These are phyloP conservation scores for Geotrichum histeridarum DNA, from an alignment of 1,139 yeast species.

Conservation along the genomic window DNA sequence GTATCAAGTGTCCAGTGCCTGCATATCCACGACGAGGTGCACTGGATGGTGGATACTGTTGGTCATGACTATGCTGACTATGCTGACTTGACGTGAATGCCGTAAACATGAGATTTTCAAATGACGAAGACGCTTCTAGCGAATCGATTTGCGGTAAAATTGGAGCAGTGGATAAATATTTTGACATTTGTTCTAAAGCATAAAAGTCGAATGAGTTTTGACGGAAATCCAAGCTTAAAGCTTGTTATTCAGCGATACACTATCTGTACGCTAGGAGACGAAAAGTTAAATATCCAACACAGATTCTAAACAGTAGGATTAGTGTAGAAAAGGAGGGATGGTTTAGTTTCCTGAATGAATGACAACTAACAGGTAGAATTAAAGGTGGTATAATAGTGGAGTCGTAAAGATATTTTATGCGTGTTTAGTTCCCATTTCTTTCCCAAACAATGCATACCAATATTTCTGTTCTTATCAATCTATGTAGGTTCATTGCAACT, in stretches of 20 bases:
- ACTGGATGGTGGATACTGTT: background rate
- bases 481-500: too few species aligned
- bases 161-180: conserved; percentile 1
- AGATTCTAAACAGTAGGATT: background rate
- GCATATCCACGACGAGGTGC: background rate
- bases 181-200: background rate
- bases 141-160: conserved; percentile 8
- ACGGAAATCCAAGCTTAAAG: background rate
- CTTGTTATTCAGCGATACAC: background rate
- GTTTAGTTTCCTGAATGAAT: background rate
- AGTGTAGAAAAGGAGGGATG: background rate
- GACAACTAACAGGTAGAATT: too few species aligned
- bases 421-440: too few species aligned
- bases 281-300: background rate
- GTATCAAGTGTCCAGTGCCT: background rate
- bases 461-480: too few species aligned
- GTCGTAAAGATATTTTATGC: too few species aligned
- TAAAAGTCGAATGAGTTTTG: background rate
- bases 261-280: background rate
- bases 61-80: background rate
- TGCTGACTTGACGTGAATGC: background rate
- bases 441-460: too few species aligned
- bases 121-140: background rate
- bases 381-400: too few species aligned
- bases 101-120: conserved; percentile 11